Conservation (phyloP, 805 yeast genomes). For the Yamadazyma tumulicola region DNA sequence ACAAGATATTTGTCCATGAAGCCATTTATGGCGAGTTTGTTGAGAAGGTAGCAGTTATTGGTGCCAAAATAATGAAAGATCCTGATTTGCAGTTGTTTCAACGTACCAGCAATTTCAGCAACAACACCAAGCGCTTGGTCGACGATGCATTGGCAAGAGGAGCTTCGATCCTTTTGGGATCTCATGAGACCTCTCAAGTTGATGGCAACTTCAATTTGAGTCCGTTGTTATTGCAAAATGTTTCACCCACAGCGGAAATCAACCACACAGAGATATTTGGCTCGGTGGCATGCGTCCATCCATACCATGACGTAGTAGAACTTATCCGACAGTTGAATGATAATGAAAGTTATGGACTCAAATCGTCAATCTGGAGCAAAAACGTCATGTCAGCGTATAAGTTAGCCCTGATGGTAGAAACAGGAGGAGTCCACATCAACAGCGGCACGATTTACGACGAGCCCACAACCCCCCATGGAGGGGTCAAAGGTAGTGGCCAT, state of each 20-base stretch:
- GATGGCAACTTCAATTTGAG: constrained; percentile 3
- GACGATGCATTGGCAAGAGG: constrained; percentile 37
- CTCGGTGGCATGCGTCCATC: constrained; percentile 34
- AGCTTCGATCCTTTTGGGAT: constrained; percentile 28
- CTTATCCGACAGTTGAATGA: constrained; percentile 23
- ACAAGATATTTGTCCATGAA: constrained; percentile 34
- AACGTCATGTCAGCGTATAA: constrained; percentile 31
- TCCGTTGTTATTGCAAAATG: constrained; percentile 32
- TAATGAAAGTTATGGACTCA: constrained; percentile 32
- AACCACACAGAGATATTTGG: constrained; percentile 39
- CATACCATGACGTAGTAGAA: constrained; percentile 16
- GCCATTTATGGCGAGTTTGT: constrained; percentile 27
- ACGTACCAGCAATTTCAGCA: constrained; percentile 23
- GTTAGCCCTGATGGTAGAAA: constrained; percentile 30
- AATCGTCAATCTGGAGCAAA: constrained; percentile 40
- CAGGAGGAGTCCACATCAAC: constrained; percentile 42
- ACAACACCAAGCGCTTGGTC: constrained; percentile 21
- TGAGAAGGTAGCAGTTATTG: constrained; percentile 15
- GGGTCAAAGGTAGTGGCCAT: constrained; percentile 37
- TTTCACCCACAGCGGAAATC: constrained; percentile 27
- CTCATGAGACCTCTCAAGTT: background rate
- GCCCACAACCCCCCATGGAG: constrained; percentile 43
- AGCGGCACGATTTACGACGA: constrained; percentile 32
- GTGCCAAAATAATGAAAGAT: constrained; percentile 13
- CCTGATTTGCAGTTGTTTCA: constrained; percentile 23